These are phyloP conservation scores for Cajanus cajan DNA, from an alignment of 306 rosid species.

Conservation along the genomic window DNA sequence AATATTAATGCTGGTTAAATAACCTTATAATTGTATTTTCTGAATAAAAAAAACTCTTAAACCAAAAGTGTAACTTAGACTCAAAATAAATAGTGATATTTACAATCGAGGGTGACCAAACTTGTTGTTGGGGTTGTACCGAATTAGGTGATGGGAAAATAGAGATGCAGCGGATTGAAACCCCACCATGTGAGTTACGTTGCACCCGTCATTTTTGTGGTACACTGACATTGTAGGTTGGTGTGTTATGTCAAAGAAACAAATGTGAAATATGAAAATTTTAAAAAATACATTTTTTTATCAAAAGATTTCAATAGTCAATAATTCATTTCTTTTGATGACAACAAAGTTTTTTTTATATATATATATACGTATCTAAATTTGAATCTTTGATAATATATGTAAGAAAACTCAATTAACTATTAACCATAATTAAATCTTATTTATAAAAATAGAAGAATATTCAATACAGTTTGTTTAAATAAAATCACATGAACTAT, in stretches of 20 bases:
- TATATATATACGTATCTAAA: too few relatives aligned
- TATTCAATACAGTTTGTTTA: too few relatives aligned
- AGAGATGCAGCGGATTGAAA: background rate
- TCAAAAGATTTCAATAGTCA: too few relatives aligned
- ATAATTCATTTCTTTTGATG: too few relatives aligned
- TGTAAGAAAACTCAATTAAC: too few relatives aligned
- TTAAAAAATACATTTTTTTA: background rate
- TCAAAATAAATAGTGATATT: background rate
- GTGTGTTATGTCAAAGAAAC: background rate
- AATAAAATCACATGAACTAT: background rate
- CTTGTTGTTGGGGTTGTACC: background rate
- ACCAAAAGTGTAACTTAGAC: background rate
- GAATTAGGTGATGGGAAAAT: background rate
- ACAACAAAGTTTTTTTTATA: too few relatives aligned
- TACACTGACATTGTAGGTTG: background rate
- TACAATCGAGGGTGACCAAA: background rate
- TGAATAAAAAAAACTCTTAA: background rate
- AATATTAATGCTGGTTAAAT: background rate
- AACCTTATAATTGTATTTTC: background rate
- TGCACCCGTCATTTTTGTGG: background rate
- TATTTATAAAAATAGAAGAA: too few relatives aligned
- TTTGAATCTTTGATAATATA: too few relatives aligned
- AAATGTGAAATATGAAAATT: background rate
- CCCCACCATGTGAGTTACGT: constrained; percentile 17
- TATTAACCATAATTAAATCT: too few relatives aligned